Base-by-base conservation (phyloP, 306 rosid genomes). In the Styphnolobium japonicum region DNA sequence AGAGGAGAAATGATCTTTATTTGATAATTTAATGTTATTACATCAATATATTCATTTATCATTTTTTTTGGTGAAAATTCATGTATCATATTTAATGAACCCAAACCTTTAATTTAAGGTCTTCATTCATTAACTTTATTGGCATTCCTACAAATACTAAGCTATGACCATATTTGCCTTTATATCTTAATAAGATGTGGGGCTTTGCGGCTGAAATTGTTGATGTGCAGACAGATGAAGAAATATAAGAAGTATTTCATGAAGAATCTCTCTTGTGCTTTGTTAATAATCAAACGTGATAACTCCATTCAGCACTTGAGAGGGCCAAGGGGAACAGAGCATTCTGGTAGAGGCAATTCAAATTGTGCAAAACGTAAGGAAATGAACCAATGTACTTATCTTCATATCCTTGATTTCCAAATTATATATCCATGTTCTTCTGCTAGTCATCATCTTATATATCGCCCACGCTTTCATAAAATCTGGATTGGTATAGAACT, bases 201-300 rank as follows among this genome's bases (percentile, higher is more conserved):
- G 5, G 34, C 23, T 64, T 61, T 66, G 14, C 75, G 1, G 73
- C 10, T 72, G 65, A 10, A 5, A 71, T 46, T 18, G 57, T n/a
- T 80, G 19, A 31, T 22, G 40, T 43, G 70, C 90, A 92, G 96
- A 73, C 85, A 82, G 16, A 89, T 86, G 93, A 90, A 89, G 87
- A 85, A 81, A 75, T 82, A 90, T 42, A 85, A 77, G 84, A 89
- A 79, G 43, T 72, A 73, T 29, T 90, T 90, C 85, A 39, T 83
- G 79, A 77, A 85, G 53, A 79, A 31, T 43, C 75, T 92, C 65
- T 52, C 86, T 53, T 89, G 96, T 67, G 79, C 80, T 49, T 71
- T 90, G 70, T 81, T 89, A 1, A 80, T 81, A 23, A 73, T 87
- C 82, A 92, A 86, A 71, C 73, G 86, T 27, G 71, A 87, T 79